These are phyloP conservation scores for Begonia masoniana DNA, from an alignment of 306 rosid genomes.

Conservation along the genomic window DNA sequence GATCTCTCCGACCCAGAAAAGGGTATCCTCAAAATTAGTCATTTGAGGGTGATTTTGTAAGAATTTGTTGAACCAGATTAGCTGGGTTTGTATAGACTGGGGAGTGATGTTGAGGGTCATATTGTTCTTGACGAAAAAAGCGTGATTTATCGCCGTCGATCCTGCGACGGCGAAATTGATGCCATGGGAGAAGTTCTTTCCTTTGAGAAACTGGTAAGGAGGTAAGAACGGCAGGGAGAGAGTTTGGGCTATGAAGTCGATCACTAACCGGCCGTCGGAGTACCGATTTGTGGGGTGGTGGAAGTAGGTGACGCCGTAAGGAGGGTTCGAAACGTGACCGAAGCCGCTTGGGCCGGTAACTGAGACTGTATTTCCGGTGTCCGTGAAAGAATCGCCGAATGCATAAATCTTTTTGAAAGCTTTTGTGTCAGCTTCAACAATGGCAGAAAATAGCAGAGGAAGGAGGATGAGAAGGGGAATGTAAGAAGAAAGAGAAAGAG, in stretches of 20 bases:
- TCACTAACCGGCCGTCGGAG: conserved; percentile 82
- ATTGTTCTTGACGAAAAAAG: conserved; percentile 65
- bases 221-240: conserved; percentile 56
- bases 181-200: conserved; percentile 32
- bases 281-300: conserved; percentile 79
- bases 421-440: no score
- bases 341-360: conserved; percentile 65
- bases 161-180: conserved; percentile 92
- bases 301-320: conserved; percentile 71
- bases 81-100: conserved; percentile 63
- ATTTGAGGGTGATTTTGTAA: conserved; percentile 27
- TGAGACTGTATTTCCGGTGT: conserved; percentile 80
- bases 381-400: conserved; percentile 88
- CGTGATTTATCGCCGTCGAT: conserved; percentile 66
- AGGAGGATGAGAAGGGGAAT: no score
- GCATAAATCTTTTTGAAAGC: conserved; percentile 61
- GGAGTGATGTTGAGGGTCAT: conserved; percentile 59
- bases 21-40: conserved; percentile 38
- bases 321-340: conserved; percentile 61
- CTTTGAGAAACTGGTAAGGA: conserved; percentile 32
- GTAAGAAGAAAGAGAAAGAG: no score
- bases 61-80: conserved; percentile 60
- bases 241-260: conserved; percentile 68
- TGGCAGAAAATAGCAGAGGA: no score
- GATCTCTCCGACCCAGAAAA: conserved; percentile 94